A percentile compares a stretch with the other conserved stretches of the same genome.
phyloP scores from a whole-genome alignment of 441 rosid species.

The Eutrema salsugineum region DNA sequence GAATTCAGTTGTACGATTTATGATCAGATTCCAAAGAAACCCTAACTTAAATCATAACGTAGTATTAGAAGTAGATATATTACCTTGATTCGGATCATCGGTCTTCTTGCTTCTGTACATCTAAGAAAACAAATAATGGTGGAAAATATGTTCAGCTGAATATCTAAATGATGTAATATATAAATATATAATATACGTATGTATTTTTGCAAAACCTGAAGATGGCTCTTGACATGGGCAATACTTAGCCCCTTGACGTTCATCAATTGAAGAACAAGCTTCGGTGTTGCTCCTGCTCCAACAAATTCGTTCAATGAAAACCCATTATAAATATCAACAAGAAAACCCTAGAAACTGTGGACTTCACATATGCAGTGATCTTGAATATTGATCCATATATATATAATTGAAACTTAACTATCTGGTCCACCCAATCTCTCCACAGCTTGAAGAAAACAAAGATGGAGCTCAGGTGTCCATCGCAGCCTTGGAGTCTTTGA shows the following conservation, averaged over 20 bases:
- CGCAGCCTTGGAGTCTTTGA: conserved; percentile 83
- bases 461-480: conserved; percentile 97
- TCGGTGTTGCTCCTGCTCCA: conserved; percentile 84
- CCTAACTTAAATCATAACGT: conserved; percentile 2
- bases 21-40: neutral
- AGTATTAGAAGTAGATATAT: neutral
- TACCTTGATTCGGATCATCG: conserved; percentile 68
- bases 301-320: conserved; percentile 7
- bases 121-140: conserved; percentile 31
- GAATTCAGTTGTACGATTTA: conserved; percentile 26
- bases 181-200: neutral
- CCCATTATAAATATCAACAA: conserved; percentile 3
- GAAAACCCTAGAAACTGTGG: conserved; percentile 26
- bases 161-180: neutral
- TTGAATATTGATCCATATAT: neutral
- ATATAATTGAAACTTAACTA: conserved; percentile 28
- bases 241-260: conserved; percentile 81
- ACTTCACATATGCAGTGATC: conserved; percentile 1
- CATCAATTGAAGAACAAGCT: conserved; percentile 89
- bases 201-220: conserved; percentile 53
- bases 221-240: conserved; percentile 97
- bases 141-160: neutral
- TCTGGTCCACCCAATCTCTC: conserved; percentile 69
- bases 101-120: conserved; percentile 92
- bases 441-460: conserved; percentile 81